Conservation (phyloP, 805 yeast species). For the Cyberlindnera saturnus region DNA sequence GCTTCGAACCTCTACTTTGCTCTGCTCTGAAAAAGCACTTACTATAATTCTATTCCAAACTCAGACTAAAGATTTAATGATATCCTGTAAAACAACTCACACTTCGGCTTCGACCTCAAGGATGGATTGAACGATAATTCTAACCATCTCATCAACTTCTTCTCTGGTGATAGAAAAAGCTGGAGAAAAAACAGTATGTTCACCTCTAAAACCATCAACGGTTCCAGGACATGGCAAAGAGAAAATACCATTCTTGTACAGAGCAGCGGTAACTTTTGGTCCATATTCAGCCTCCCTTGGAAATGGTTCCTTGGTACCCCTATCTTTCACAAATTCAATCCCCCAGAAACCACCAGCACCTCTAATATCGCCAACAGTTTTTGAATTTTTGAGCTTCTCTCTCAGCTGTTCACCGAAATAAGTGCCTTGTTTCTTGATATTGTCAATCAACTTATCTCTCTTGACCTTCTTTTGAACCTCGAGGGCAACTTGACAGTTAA, state of each 20-base stretch:
- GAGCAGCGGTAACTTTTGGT: conserved; percentile 27
- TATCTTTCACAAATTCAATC: conserved; percentile 43
- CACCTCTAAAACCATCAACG: conserved; percentile 36
- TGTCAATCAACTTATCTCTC: conserved; percentile 31
- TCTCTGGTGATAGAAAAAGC: conserved; percentile 34
- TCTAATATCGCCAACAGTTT: conserved; percentile 43
- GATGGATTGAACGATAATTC: conserved; percentile 17
- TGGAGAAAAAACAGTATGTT: conserved; percentile 42
- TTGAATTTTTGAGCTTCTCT: conserved; percentile 25
- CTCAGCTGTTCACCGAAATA: conserved; percentile 35
- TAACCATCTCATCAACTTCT: conserved; percentile 32
- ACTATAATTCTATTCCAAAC: too few relatives aligned
- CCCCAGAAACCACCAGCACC: conserved; percentile 54
- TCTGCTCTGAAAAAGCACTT: too few relatives aligned
- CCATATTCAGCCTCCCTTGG: conserved; percentile 25
- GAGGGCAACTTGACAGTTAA: conserved; percentile 40
- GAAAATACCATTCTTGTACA: conserved; percentile 35
- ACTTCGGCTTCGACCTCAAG: conserved; percentile 18
- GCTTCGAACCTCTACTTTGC: too few relatives aligned
- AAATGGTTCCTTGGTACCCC: conserved; percentile 40
- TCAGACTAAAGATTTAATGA: too few relatives aligned
- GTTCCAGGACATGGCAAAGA: conserved; percentile 36
- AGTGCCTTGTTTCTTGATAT: conserved; percentile 38
- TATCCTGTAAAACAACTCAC: neutral
- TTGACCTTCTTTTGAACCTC: conserved; percentile 39